Base-by-base conservation (phyloP, 345 rosid genomes). In the Populus euphratica region DNA sequence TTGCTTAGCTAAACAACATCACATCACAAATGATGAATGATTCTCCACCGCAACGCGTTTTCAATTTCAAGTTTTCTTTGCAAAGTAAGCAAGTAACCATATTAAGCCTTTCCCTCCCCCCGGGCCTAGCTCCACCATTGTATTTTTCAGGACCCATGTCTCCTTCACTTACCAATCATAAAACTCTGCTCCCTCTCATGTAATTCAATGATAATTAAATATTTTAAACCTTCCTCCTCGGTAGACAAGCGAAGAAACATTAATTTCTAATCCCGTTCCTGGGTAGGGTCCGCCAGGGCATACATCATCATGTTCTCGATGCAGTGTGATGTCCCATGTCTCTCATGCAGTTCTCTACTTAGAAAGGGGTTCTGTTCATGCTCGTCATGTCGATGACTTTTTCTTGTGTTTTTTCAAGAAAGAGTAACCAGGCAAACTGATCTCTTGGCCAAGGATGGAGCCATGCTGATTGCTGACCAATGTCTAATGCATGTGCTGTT, bases 41-140 rank as follows among this genome's bases (percentile, higher is more conserved):
- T 29, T 71, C 33, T 29, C 13, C 41, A 14, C 8, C 56, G 56
- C 56, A 50, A 71, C 74, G 74, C 74, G 74, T 71, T 71, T 71
- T 71, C 62, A 3, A 20, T 70, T 70, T 69, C 50, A 0, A 2
- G 2, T 25, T 27, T 29, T 25, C 5, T 31, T 31, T 31, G 33
- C 33, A 31, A 31, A 31, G 33, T 2, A 2, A 2, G 2, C 33
- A 31, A 31, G 33, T 2, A 2, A 31, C 1, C 33, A 31, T 31
- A 31, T 1, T 31, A 63, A 17, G n/a, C 56, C 8, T 6, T 8
- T 50, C 56, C 21, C 6, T 50, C 56, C 18, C n/a, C 56, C 50
- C 20, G 29, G 29, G 29, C 29, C 29, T 16, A 27, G 69, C 70
- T 70, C 75, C 4, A 66, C 52, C 72, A 36, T 50, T 68, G 38